A percentile compares a stretch with the other conserved stretches of the same genome.
Conservation (phyloP, 2,329 filamentous ascomycete genomes). For the Arthrocladium fulminans region DNA sequence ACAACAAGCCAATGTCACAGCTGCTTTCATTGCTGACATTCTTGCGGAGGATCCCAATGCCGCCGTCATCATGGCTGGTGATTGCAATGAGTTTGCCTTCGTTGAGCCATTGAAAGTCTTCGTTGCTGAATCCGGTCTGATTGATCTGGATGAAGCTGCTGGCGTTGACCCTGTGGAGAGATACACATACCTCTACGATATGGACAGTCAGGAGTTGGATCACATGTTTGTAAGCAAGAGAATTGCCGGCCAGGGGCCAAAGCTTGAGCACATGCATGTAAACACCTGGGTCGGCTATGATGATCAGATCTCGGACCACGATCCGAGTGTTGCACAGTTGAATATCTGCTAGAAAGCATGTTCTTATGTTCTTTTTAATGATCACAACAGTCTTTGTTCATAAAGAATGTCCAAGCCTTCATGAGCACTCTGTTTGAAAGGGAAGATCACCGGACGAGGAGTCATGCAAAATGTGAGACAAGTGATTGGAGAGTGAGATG, state of each 20-base stretch:
- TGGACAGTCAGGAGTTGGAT: conserved; percentile 61
- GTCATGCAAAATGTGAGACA: too few relatives aligned
- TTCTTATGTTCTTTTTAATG: too few relatives aligned
- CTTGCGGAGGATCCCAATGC: conserved; percentile 49
- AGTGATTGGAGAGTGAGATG: too few relatives aligned
- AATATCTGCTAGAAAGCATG: too few relatives aligned
- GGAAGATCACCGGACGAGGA: too few relatives aligned
- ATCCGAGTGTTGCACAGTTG: conserved; percentile 47
- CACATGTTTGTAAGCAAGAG: conserved; percentile 58
- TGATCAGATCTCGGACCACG: conserved; percentile 57
- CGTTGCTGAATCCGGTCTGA: conserved; percentile 43
- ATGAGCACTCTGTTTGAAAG: too few relatives aligned
- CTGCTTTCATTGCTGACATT: conserved; percentile 50
- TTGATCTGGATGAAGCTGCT: conserved; percentile 54
- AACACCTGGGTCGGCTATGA: conserved; percentile 57
- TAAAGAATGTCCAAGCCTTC: too few relatives aligned
- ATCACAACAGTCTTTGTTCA: too few relatives aligned
- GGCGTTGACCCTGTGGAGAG: conserved; percentile 48
- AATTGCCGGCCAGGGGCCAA: conserved; percentile 35
- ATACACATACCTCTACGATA: conserved; percentile 63
- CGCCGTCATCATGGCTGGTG: conserved; percentile 52
- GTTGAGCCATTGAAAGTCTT: conserved; percentile 53
- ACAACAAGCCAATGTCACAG: conserved; percentile 51
- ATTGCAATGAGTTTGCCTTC: conserved; percentile 65
- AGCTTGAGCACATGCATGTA: conserved; percentile 57